Percentiles rank a stretch among this genome's conserved stretches.
These are phyloP conservation scores for Alternaria incomplexa DNA, from an alignment of 2,329 filamentous ascomycete species.

Conservation along the genomic window DNA sequence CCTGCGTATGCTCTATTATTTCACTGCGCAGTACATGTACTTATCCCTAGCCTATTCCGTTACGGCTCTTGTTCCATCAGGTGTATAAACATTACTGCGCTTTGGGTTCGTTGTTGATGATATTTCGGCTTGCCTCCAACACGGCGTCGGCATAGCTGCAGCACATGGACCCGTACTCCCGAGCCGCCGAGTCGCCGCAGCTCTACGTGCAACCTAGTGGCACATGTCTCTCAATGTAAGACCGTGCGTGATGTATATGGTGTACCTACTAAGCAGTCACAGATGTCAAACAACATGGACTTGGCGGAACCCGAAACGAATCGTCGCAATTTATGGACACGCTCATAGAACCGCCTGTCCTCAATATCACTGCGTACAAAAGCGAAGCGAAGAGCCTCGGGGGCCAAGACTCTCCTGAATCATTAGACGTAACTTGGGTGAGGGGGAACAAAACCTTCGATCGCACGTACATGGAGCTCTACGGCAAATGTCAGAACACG, in stretches of 20 bases:
- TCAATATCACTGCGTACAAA: not conserved
- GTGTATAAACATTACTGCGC: not conserved
- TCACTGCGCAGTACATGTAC: not conserved
- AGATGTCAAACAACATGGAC: not conserved
- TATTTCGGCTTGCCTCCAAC: not conserved
- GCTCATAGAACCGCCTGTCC: not conserved
- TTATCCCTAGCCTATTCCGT: conserved; percentile 13
- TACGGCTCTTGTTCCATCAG: conserved; percentile 8
- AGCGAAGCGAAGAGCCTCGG: accelerated
- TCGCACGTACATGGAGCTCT: not conserved
- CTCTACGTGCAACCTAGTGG: not conserved
- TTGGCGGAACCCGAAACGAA: not conserved
- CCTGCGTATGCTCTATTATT: not conserved
- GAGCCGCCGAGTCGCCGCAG: too few species aligned
- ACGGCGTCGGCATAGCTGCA: not conserved
- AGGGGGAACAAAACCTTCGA: not conserved
- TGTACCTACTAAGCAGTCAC: not conserved
- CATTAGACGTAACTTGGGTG: not conserved
- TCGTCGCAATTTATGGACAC: not conserved
- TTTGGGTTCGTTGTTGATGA: not conserved
- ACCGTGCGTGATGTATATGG: not conserved
- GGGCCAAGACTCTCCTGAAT: not conserved
- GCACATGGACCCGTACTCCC: accelerated
- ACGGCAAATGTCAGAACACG: not conserved
- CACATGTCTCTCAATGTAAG: not conserved